Conservation (phyloP, 2,329 filamentous ascomycete genomes). For the Xylaria sp. region DNA sequence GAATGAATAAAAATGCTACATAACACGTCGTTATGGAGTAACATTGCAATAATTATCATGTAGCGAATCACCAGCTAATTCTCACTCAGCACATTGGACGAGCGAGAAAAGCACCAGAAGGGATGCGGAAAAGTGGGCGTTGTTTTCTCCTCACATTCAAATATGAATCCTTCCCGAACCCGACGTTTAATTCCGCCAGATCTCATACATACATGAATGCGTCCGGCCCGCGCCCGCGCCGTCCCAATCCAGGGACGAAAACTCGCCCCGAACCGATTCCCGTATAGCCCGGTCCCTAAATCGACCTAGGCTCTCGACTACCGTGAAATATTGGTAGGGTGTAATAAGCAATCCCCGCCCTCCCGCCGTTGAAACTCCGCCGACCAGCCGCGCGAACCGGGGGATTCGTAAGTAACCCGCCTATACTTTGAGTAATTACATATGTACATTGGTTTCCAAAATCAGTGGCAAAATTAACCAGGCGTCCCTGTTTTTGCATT, state of each 20-base stretch:
- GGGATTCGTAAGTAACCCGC: conserved; percentile 11
- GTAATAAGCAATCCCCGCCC: background rate
- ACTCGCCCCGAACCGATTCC: background rate
- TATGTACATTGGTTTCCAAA: conserved; percentile 17
- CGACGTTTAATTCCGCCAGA: conserved; percentile 17
- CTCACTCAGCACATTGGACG: background rate
- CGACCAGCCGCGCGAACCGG: conserved; percentile 11
- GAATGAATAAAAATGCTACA: background rate
- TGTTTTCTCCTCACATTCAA: background rate
- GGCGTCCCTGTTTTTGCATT: background rate
- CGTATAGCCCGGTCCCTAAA: background rate
- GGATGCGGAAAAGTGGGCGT: background rate
- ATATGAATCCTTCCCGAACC: background rate
- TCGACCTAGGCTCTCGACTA: background rate
- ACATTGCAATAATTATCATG: background rate
- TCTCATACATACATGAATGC: conserved; percentile 12
- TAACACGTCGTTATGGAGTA: background rate
- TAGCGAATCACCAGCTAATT: background rate
- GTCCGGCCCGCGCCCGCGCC: background rate
- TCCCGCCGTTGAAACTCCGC: conserved; percentile 27
- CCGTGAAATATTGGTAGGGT: background rate
- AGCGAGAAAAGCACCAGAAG: background rate
- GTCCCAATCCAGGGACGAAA: conserved; percentile 14
- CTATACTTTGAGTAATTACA: conserved; percentile 27
- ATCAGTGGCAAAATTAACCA: background rate